These are phyloP conservation scores for Monosporozyma aerobia DNA, from an alignment of 805 yeast genomes.

Conservation along the genomic window DNA sequence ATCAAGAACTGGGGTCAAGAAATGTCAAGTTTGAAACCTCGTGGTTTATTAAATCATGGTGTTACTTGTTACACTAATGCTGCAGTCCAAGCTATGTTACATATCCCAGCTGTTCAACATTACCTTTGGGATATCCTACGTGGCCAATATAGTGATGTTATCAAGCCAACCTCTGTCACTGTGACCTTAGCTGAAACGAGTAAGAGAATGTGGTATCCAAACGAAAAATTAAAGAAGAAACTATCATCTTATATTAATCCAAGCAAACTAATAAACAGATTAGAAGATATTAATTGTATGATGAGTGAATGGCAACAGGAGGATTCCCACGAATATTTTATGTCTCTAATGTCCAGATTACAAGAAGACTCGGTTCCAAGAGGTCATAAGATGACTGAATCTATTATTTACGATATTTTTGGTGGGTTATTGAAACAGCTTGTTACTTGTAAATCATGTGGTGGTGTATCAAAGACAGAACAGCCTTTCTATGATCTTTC, in stretches of 20 bases:
- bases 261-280: conserved; percentile 54
- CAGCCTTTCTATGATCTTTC: conserved; percentile 93
- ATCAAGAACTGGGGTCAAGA: conserved; percentile 62
- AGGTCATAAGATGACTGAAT: conserved; percentile 72
- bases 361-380: conserved; percentile 91
- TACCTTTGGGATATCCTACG: conserved; percentile 59
- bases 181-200: conserved; percentile 60
- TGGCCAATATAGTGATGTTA: conserved; percentile 39
- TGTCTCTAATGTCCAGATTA: conserved; percentile 78
- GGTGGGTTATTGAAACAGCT: conserved; percentile 84
- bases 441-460: conserved; percentile 76
- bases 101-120: conserved; percentile 83
- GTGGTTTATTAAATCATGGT: conserved; percentile 80
- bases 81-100: conserved; percentile 84
- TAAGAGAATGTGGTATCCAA: conserved; percentile 58
- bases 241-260: conserved; percentile 56
- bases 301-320: conserved; percentile 98
- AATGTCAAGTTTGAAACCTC: conserved; percentile 37
- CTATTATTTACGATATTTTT: conserved; percentile 84
- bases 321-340: conserved; percentile 93
- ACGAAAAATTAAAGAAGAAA: conserved; percentile 30
- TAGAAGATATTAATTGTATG: conserved; percentile 86
- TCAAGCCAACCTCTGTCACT: conserved; percentile 52
- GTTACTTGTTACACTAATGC: conserved; percentile 96
- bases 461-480: conserved; percentile 72